phyloP scores from a whole-genome alignment of 202 grass and related monocot species.

The Elaeis oleifera region DNA sequence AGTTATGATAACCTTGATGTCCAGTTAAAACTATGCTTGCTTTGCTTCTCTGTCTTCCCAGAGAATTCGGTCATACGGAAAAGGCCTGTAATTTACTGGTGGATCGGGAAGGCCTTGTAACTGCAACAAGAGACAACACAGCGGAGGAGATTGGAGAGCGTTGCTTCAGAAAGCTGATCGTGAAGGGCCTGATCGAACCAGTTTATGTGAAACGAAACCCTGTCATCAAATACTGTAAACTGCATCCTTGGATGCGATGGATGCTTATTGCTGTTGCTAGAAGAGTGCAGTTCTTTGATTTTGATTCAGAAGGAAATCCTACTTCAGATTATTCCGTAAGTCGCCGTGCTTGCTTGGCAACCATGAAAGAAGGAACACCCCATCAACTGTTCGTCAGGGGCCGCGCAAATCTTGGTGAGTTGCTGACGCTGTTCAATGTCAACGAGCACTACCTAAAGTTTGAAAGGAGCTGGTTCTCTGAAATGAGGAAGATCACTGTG shows the following conservation, averaged over 20 bases:
- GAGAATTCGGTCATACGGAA: constrained; percentile 51
- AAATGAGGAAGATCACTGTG: constrained; percentile 34
- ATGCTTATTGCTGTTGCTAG: constrained; percentile 45
- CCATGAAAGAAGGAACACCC: no score
- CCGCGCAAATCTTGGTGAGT: background rate
- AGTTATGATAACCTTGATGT: constrained; percentile 38
- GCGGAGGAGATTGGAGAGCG: constrained; percentile 11
- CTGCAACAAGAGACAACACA: constrained; percentile 13
- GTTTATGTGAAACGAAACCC: constrained; percentile 25
- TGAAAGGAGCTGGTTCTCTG: constrained; percentile 34
- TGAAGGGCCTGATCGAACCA: constrained; percentile 34
- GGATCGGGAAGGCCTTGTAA: constrained; percentile 57
- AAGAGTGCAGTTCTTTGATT: constrained; percentile 41
- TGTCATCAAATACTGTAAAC: constrained; percentile 30
- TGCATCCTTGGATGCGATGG: constrained; percentile 40
- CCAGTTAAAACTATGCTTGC: constrained; percentile 38
- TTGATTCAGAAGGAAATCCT: constrained; percentile 36
- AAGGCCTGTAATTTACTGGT: constrained; percentile 57
- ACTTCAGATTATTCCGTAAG: constrained; percentile 7
- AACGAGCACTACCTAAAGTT: constrained; percentile 43
- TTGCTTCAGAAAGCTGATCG: constrained; percentile 34
- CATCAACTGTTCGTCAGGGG: no score
- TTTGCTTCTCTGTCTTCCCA: constrained; percentile 58
- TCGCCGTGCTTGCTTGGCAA: constrained; percentile 23
- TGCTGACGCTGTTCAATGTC: constrained; percentile 48